These are phyloP conservation scores for Aspergillus panamensis DNA, from an alignment of 495 filamentous ascomycete species.

Conservation along the genomic window DNA sequence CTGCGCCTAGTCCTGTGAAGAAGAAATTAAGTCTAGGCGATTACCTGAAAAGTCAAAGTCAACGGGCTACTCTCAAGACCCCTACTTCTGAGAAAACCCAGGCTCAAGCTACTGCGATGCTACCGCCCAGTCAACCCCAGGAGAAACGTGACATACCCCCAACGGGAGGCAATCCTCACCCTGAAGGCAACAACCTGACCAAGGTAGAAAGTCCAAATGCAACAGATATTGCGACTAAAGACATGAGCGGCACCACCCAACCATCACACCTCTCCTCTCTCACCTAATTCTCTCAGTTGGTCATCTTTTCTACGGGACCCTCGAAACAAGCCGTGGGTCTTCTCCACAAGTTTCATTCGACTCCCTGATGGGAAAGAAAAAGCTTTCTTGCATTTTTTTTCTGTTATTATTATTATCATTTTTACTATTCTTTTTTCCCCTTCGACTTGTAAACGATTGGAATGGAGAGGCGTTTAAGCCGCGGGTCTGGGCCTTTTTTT, in stretches of 20 bases:
- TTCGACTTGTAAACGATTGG: constrained; percentile 26
- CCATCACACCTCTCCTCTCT: constrained; percentile 26
- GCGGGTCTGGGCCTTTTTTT: constrained; percentile 19
- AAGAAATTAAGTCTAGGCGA: constrained; percentile 68
- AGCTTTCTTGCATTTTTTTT: constrained; percentile 8
- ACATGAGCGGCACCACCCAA: constrained; percentile 28
- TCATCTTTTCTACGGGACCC: not conserved
- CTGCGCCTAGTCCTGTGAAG: constrained; percentile 55
- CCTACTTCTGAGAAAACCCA: constrained; percentile 42
- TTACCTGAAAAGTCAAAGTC: constrained; percentile 46
- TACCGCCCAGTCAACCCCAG: constrained; percentile 26
- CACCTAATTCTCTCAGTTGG: constrained; percentile 26
- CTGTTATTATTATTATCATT: constrained; percentile 4
- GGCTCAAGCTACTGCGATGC: constrained; percentile 25
- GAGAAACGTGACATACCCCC: constrained; percentile 11
- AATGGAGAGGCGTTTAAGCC: constrained; percentile 24
- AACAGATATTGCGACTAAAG: constrained; percentile 34
- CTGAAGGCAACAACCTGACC: constrained; percentile 6
- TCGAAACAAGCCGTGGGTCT: constrained; percentile 15
- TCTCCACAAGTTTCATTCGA: not conserved
- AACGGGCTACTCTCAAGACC: constrained; percentile 42
- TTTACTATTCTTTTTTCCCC: constrained; percentile 10
- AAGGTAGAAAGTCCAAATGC: constrained; percentile 23
- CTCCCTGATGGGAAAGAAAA: constrained; percentile 7
- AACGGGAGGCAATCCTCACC: constrained; percentile 16